These are phyloP conservation scores for Xylariaceae sp. DNA, from an alignment of 2,329 filamentous ascomycete species.

Conservation along the genomic window DNA sequence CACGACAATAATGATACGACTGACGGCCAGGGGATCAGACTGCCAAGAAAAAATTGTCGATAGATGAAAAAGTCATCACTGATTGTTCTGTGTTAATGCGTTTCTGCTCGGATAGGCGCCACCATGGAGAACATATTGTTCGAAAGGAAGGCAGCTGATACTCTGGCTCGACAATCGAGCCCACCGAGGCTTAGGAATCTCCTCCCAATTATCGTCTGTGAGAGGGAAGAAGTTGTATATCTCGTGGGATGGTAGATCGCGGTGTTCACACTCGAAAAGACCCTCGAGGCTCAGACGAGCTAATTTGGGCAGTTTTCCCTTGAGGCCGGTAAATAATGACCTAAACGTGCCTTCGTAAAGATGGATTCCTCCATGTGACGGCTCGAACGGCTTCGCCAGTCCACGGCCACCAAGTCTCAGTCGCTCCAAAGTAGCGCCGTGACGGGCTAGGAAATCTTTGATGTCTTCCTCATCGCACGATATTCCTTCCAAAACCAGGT, in stretches of 20 bases:
- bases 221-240: conserved; percentile 40
- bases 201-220: conserved; percentile 40
- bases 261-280: conserved; percentile 40
- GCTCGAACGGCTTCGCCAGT: conserved; percentile 36
- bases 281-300: conserved; percentile 44
- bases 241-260: conserved; percentile 35
- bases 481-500: conserved; percentile 41
- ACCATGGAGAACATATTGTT: conserved; percentile 38
- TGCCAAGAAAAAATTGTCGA: no score
- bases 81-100: conserved; percentile 17
- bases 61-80: conserved; percentile 7
- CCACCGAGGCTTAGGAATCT: conserved; percentile 27
- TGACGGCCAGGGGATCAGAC: no score
- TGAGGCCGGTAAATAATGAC: conserved; percentile 40
- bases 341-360: conserved; percentile 42
- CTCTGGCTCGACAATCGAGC: conserved; percentile 29
- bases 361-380: conserved; percentile 41
- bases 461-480: conserved; percentile 42
- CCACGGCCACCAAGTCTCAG: conserved; percentile 44
- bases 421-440: conserved; percentile 36
- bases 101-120: conserved; percentile 33
- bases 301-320: conserved; percentile 34
- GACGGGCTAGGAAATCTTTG: conserved; percentile 38
- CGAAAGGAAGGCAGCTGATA: conserved; percentile 37
- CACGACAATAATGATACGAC: no score